Evolutionary conservation across 305 asterid species (phyloP), one percentile per base, ranked within the genome.

Genomic region (Lippia alba): DNA sequence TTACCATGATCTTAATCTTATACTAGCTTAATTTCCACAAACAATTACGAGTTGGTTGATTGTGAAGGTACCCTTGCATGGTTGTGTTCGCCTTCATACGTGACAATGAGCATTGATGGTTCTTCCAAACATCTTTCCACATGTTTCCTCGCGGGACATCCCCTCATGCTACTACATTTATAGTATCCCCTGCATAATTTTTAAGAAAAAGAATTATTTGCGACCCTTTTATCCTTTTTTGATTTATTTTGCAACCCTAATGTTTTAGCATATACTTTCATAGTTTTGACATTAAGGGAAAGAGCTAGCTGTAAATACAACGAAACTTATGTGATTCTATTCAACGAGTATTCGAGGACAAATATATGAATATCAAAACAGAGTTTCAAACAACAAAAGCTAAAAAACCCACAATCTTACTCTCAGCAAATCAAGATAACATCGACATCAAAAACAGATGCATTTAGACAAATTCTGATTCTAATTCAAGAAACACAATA

Each of bases 131-230:
- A 91, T 76, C 96, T 79, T 80, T 91, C 97, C 12, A 91, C 97
- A 34, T 91, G 97, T 62, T 91, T 91, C 80, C 97, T 78, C 1
- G 97, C 97, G 4, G 97, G 97, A 65, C 97, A 91, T 34, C 97
- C 97, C 85, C 97, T 86, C 91, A 91, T 81, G 80, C 96, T 91
- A 74, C 97, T 91, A 79, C 97, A 91, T 74, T 91, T 91, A 63
- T 91, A 91, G 84, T 91, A 91, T 72, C 97, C 96, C 87, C 97
- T 91, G 87, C 80, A 85, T 15, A 36, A 36, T 4, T 36, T 4
- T 2, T 36, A 4, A 36, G 8, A 4, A 36, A 36, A 36, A 24
- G n/a, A 24, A 1, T 24, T 24, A 24, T 24, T 24, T 24, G 30
- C 2, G 30, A 3, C 30, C 30, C 30, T 36, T 36, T 36, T 36